A percentile compares a stretch with the other conserved stretches of the same genome.
Evolutionary conservation across 257 asterid genomes (phyloP).

Genomic region (Przewalskia tangutica): DNA sequence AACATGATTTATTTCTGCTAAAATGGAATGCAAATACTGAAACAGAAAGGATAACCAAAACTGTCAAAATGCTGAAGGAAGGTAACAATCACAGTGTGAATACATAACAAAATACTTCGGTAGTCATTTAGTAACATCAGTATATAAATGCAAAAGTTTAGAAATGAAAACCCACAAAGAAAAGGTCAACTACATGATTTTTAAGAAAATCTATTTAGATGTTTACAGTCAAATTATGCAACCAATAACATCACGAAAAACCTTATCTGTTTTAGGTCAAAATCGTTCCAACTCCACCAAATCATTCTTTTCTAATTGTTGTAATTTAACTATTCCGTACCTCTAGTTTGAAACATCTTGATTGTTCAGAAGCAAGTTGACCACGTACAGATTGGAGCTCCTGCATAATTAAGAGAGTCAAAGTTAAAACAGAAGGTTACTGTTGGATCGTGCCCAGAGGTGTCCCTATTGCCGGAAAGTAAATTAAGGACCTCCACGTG

Average conservation of each 20-base stretch:
- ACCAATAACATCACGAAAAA: background rate
- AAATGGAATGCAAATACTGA: background rate
- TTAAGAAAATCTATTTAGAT: background rate
- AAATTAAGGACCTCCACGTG: background rate
- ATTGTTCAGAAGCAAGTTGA: conserved; percentile 92
- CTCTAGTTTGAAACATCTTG: conserved; percentile 99
- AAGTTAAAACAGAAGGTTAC: background rate
- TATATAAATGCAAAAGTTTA: background rate
- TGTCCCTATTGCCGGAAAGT: background rate
- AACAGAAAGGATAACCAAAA: background rate
- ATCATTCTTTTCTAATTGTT: background rate
- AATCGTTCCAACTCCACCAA: background rate
- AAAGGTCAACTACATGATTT: background rate
- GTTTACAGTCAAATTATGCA: background rate
- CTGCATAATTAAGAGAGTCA: conserved; percentile 24
- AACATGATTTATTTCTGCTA: background rate
- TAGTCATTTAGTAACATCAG: background rate
- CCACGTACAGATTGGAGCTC: conserved; percentile 92
- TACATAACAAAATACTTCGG: background rate
- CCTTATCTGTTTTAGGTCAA: background rate
- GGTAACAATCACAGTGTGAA: background rate
- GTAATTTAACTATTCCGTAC: conserved; percentile 22
- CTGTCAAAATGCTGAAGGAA: background rate
- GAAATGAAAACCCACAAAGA: background rate
- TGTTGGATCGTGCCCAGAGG: background rate